Base-by-base conservation (phyloP, 2,329 filamentous ascomycete genomes). In the Pseudogymnoascus sp. region DNA sequence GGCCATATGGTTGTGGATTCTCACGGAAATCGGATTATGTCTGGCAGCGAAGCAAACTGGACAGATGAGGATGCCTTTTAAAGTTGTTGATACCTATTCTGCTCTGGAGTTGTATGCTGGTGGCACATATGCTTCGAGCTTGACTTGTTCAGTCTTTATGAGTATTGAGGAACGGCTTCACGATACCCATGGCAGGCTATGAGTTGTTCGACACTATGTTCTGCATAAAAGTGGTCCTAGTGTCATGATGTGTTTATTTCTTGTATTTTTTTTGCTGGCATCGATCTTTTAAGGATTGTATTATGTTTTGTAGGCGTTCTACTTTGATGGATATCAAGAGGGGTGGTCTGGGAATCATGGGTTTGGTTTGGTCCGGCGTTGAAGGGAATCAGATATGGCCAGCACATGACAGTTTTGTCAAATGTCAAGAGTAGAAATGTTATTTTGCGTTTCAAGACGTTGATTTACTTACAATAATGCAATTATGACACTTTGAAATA, bases 1-100 rank as follows among this genome's bases (percentile, higher is more conserved):
- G 77, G 77, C 8, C 76, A 78, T 64, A 76, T 75, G 38, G 78
- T 79, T 73, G 72, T 81, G 63, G 84, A 86, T 63, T 54, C 47
- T 16, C 47, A 54, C 47, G 84, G 82, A n/a, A 81, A 83, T 70
- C 78, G 84, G 35, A 83, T 86, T 63, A 74, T 82, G n/a, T 85
- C 82, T 33, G 83, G 82, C 11, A 86, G 83, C 71, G 85, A 87
- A 69, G 65, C 70, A n/a, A 71, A 71, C 54, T 87, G 85, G 85
- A 86, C 83, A 1, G 85, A 87, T 64, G 84, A 86, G 70, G 84
- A 86, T 70, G 80, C 77, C 36, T 85, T 79, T 68, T 85, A 69
- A 69, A 67, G 43, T 54, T 22, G 28, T 20, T 6, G 18, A 18
- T 18, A 35, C 11, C 16, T 5, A n/a, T 54, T 35, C 11, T 18